phyloP scores from a whole-genome alignment of 2,329 filamentous ascomycete species.

The Ilyonectria destructans region DNA sequence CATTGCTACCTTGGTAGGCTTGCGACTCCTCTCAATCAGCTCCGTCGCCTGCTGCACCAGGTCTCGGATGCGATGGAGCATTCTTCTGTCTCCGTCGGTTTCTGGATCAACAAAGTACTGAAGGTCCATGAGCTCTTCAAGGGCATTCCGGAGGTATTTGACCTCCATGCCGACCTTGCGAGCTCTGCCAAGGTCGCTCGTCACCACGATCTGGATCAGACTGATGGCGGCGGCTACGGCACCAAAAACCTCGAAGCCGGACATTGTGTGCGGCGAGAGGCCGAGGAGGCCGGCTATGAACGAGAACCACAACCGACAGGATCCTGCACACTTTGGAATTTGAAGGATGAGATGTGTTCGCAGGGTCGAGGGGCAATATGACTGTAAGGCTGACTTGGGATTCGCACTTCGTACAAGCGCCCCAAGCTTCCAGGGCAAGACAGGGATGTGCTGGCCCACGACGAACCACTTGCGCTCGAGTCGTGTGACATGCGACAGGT shows the following conservation, averaged over 20 bases:
- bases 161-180: not conserved
- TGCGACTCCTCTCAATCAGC: not conserved
- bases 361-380: not conserved
- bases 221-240: not conserved
- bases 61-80: not conserved
- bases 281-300: not conserved
- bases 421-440: not conserved
- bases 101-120: not conserved
- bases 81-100: not conserved
- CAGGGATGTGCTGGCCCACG: not conserved
- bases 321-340: not conserved
- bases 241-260: not conserved
- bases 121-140: not conserved
- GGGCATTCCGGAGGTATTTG: not conserved
- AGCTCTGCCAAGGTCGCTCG: not conserved
- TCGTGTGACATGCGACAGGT: not conserved
- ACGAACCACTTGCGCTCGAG: not conserved
- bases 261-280: not conserved
- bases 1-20: not conserved
- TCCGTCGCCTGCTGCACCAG: not conserved
- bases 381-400: not conserved
- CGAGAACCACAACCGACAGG: not conserved
- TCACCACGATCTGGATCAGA: not conserved
- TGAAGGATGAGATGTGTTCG: not conserved
- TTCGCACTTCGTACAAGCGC: not conserved